A percentile compares a stretch with the other conserved stretches of the same genome.
These are phyloP conservation scores for Thecaphora thlaspeos DNA, from an alignment of 1,284 basidiomycete genomes.

Conservation along the genomic window DNA sequence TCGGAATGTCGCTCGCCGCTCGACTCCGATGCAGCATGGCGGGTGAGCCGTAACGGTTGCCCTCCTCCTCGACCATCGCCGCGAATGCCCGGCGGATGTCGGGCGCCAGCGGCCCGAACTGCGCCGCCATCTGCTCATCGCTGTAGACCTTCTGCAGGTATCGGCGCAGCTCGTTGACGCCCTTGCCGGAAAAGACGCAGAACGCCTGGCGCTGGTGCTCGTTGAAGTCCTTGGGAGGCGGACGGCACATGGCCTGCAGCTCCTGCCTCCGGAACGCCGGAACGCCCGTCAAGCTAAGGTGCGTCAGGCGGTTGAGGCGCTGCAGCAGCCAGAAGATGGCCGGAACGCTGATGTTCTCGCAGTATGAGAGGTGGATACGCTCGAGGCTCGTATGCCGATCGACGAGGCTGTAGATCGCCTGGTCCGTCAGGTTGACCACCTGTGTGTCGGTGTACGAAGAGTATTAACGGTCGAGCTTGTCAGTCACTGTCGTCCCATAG, in stretches of 20 bases:
- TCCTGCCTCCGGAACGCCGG: conserved; percentile 82
- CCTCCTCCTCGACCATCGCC: conserved; percentile 4
- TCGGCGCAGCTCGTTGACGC: conserved; percentile 77
- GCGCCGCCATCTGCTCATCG: conserved; percentile 28
- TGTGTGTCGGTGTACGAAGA: neutral
- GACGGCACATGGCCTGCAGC: conserved; percentile 84
- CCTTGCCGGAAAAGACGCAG: conserved; percentile 93
- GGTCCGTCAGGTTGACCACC: conserved; percentile 89
- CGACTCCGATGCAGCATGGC: neutral
- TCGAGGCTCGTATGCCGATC: conserved; percentile 72
- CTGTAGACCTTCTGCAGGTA: conserved; percentile 58
- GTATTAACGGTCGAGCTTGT: no score
- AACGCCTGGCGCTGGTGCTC: conserved; percentile 86
- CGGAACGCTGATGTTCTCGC: conserved; percentile 88
- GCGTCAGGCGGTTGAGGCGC: conserved; percentile 82
- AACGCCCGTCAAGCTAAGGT: conserved; percentile 94
- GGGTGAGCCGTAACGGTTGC: no score
- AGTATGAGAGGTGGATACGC: conserved; percentile 94
- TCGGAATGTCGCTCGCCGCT: neutral
- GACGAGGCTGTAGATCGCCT: conserved; percentile 83
- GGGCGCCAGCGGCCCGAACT: conserved; percentile 37
- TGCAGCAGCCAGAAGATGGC: conserved; percentile 88
- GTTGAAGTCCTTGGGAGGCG: conserved; percentile 87
- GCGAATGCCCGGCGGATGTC: conserved; percentile 22
- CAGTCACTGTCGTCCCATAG: no score